Percentiles rank a stretch among this genome's conserved stretches.
phyloP scores from a whole-genome alignment of 495 filamentous ascomycete genomes.

The Penicillium ucsense region DNA sequence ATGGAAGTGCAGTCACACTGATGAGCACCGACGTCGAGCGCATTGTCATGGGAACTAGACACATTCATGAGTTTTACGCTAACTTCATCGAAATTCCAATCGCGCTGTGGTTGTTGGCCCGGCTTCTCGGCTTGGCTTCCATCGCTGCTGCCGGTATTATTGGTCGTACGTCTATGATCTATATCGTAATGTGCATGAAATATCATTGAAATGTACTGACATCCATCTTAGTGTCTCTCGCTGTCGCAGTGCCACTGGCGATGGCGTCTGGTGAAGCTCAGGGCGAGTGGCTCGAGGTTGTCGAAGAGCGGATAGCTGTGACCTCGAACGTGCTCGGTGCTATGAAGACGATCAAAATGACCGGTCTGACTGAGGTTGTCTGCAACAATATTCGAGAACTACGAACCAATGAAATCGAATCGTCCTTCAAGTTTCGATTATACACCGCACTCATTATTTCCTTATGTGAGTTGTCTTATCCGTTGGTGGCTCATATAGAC shows the following conservation, averaged over 20 bases:
- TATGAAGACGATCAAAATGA: conserved; percentile 48
- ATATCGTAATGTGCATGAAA: background rate
- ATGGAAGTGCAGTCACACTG: conserved; percentile 8
- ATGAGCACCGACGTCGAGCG: conserved; percentile 51
- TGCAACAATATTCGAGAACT: conserved; percentile 11
- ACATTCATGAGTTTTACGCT: conserved; percentile 41
- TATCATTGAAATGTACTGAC: background rate
- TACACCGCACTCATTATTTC: background rate
- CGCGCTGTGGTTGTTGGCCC: conserved; percentile 43
- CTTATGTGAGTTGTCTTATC: background rate
- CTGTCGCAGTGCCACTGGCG: conserved; percentile 11
- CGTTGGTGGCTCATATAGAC: background rate
- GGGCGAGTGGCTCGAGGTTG: conserved; percentile 25
- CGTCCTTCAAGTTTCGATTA: conserved; percentile 6
- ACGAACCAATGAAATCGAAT: conserved; percentile 9
- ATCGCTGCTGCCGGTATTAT: conserved; percentile 37
- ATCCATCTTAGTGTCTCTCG: conserved; percentile 8
- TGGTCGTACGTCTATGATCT: conserved; percentile 22
- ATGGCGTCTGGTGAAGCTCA: conserved; percentile 7
- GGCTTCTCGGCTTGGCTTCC: conserved; percentile 35
- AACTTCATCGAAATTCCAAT: conserved; percentile 42
- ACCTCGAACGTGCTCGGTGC: conserved; percentile 38
- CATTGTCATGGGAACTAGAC: conserved; percentile 23
- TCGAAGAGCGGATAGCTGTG: conserved; percentile 38
- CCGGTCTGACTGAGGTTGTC: conserved; percentile 34